Percentiles rank a stretch among this genome's conserved stretches.
phyloP scores from a whole-genome alignment of 305 asterid species.

The Vinca major region DNA sequence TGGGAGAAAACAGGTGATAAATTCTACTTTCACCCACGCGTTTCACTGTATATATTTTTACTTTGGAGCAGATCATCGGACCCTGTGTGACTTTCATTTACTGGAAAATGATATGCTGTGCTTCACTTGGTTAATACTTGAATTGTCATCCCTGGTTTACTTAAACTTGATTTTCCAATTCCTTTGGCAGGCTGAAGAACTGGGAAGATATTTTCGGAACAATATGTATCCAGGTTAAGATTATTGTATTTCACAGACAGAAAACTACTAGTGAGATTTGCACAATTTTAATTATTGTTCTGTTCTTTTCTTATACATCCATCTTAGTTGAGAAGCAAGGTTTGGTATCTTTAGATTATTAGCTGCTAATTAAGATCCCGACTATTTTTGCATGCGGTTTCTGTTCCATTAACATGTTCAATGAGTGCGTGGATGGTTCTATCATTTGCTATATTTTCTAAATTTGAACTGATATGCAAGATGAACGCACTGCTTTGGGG shows the following conservation, averaged over 20 bases:
- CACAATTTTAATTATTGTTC: not conserved
- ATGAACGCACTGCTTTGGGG: not conserved
- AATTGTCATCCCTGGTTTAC: not conserved
- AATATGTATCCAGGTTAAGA: conserved; percentile 92
- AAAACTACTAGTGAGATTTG: not conserved
- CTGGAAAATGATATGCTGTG: not conserved
- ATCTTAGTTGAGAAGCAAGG: not conserved
- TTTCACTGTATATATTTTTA: not conserved
- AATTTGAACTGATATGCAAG: conserved; percentile 1
- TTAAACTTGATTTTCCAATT: conserved; percentile 11
- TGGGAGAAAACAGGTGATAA: conserved; percentile 82
- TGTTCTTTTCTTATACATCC: not conserved
- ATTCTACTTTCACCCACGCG: not conserved
- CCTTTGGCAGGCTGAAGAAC: conserved; percentile 84
- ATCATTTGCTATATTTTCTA: not conserved
- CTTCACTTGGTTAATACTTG: not conserved
- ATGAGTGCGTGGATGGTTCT: not conserved
- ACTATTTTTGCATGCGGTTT: not conserved
- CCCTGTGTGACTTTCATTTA: not conserved
- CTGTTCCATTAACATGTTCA: not conserved
- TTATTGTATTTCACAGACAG: conserved; percentile 1
- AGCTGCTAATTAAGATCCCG: not conserved
- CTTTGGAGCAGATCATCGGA: not conserved
- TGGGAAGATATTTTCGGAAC: conserved; percentile 89
- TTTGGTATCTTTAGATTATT: not conserved